Conservation (phyloP, 306 rosid genomes). For the Rosa multiflora region DNA sequence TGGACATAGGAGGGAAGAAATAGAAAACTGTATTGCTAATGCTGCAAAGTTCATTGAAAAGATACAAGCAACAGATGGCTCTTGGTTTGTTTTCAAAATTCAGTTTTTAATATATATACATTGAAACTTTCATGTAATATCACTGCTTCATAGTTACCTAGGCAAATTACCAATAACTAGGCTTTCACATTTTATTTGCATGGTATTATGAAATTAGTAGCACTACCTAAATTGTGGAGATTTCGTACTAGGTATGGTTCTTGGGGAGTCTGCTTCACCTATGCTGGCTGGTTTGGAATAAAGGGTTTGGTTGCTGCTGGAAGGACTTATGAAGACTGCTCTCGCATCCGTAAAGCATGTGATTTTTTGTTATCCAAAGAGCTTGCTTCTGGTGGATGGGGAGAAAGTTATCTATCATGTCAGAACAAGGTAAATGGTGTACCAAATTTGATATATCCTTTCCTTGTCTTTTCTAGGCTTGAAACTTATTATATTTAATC, state of each 20-base stretch:
- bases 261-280: slow-evolving; percentile 45
- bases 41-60: slow-evolving; percentile 40
- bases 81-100: slow-evolving; percentile 30
- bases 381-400: slow-evolving; percentile 44
- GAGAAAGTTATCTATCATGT: slow-evolving; percentile 44
- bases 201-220: slow-evolving; percentile 3
- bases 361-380: slow-evolving; percentile 34
- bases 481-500: background rate
- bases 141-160: background rate
- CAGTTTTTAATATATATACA: background rate
- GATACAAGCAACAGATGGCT: slow-evolving; percentile 37
- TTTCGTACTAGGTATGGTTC: slow-evolving; percentile 38
- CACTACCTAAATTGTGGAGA: background rate
- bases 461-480: background rate
- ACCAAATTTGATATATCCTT: background rate
- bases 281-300: slow-evolving; percentile 48
- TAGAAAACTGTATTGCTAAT: slow-evolving; percentile 23
- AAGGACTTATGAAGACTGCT: slow-evolving; percentile 30
- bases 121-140: background rate
- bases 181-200: background rate
- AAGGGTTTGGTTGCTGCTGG: slow-evolving; percentile 39
- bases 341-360: slow-evolving; percentile 38
- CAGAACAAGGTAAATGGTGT: slow-evolving; percentile 32
- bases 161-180: background rate
- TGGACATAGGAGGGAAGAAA: slow-evolving; percentile 35